Conservation (phyloP, 2,329 filamentous ascomycete species). For the Scedosporium minutisporum region DNA sequence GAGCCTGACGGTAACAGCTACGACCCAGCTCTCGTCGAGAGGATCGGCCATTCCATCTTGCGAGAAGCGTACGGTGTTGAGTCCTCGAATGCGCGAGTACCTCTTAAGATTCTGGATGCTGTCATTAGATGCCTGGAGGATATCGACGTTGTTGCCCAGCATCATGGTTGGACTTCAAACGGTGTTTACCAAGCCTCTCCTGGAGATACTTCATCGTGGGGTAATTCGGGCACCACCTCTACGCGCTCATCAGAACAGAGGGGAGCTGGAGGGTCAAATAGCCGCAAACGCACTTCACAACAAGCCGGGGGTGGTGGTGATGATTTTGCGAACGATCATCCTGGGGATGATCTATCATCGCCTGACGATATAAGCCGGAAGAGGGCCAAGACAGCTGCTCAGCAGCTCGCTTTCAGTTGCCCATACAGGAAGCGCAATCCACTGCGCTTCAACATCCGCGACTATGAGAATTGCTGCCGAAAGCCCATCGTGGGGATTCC, state of each 20-base stretch:
- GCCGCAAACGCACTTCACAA: background rate
- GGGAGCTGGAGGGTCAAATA: background rate
- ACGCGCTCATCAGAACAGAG: background rate
- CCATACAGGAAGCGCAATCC: conserved; percentile 36
- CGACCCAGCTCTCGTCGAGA: background rate
- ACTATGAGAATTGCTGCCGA: conserved; percentile 34
- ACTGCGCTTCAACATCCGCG: conserved; percentile 33
- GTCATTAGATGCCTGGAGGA: conserved; percentile 1
- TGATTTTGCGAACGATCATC: background rate
- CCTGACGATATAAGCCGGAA: background rate
- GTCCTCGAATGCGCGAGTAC: background rate
- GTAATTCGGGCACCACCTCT: background rate
- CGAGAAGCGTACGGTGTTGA: background rate
- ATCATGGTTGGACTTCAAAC: background rate
- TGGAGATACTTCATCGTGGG: background rate
- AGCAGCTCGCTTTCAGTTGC: conserved; percentile 22
- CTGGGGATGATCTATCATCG: background rate
- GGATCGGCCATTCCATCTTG: background rate
- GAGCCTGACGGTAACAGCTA: background rate
- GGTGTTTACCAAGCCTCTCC: background rate
- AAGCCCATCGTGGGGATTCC: conserved; percentile 31
- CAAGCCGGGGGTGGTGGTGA: background rate
- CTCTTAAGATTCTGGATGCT: background rate
- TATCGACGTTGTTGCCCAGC: background rate
- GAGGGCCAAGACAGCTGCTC: background rate